phyloP scores from a whole-genome alignment of 2,329 filamentous ascomycete species.

The Phoma herbarum region DNA sequence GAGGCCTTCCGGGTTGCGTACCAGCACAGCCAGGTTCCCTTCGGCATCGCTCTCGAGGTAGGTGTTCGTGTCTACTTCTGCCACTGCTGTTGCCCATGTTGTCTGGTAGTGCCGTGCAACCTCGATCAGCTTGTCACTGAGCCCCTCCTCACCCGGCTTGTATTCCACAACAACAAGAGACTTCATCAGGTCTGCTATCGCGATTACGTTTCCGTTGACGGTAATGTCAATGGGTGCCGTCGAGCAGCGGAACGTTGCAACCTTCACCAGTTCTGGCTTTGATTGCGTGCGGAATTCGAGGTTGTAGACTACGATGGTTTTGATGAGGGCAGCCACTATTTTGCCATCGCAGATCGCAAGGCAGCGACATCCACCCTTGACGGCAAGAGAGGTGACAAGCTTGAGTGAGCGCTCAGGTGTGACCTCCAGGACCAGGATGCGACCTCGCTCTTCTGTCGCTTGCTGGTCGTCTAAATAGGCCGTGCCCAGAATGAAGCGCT shows the following conservation, averaged over 20 bases:
- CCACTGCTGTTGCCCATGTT: slow-evolving; percentile 81
- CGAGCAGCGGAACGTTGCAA: slow-evolving; percentile 80
- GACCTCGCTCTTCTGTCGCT: slow-evolving; percentile 66
- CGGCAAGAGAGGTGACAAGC: slow-evolving; percentile 71
- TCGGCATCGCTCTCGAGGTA: slow-evolving; percentile 88
- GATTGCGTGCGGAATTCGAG: slow-evolving; percentile 64
- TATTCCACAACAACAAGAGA: slow-evolving; percentile 83
- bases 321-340: slow-evolving; percentile 87
- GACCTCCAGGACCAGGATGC: slow-evolving; percentile 86
- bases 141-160: slow-evolving; percentile 63
- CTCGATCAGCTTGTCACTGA: slow-evolving; percentile 73
- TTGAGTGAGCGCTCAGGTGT: slow-evolving; percentile 77
- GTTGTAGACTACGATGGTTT: slow-evolving; percentile 74
- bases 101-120: slow-evolving; percentile 82
- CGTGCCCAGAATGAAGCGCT: slow-evolving; percentile 92
- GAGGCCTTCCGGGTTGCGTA: slow-evolving; percentile 74
- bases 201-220: slow-evolving; percentile 77
- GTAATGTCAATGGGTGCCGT: slow-evolving; percentile 85
- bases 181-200: slow-evolving; percentile 93
- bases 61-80: slow-evolving; percentile 73
- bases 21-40: slow-evolving; percentile 85
- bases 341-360: slow-evolving; percentile 75
- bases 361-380: slow-evolving; percentile 83
- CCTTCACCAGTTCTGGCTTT: slow-evolving; percentile 68
- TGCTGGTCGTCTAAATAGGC: slow-evolving; percentile 74